Evolutionary conservation across 2,329 filamentous ascomycete genomes (phyloP), one percentile per base, ranked within the genome.

Genomic region (Curvularia lunata): DNA sequence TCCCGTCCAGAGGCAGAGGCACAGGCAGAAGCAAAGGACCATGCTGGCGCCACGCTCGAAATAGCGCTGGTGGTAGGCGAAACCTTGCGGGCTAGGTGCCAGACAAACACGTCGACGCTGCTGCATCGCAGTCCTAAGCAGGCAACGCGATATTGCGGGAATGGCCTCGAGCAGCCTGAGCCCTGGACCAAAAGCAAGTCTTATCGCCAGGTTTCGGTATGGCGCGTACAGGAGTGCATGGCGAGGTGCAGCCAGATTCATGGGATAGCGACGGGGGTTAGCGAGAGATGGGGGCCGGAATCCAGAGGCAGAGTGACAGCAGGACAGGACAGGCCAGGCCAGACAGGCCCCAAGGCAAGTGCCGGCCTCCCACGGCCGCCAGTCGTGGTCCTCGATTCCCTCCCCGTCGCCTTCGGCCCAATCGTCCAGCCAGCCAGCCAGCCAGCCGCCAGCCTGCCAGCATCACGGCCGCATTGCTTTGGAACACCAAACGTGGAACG

Each of bases 221-320:
- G 40, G 58, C 48, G 56, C 54, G 60, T 50, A 45, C 28, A 34
- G 37, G 40, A 48, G 32, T 41, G 34, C 41, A 38, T 43, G 41
- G 50, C 48, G 32, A 47, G 46, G n/a, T 52, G 21, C 45, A 23
- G 42, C 45, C 48, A 37, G 40, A 45, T 46, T 40, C 32, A 46
- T 46, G 55, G 51, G 45, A 48, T 52, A 51, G 48, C 43, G 59
- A 65, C 66, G 54, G 47, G 66, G 65, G 62, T 68, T 65, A 61
- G 65, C 65, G 66, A 68, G 21, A 28, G 28, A 52, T 57, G 52
- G 53, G 60, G 62, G 58, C 65, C 63, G 64, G 65, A 67, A 62
- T 38, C 65, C 63, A 64, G 64, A 66, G 60, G 28, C 19, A 54
- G 52, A 16, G 30, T 38, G 42, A 54, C 53, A 49, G 21, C 52